Percentiles rank a stretch among this genome's conserved stretches.
Conservation (phyloP, 2,329 filamentous ascomycete species). For the Zalaria obscura region DNA sequence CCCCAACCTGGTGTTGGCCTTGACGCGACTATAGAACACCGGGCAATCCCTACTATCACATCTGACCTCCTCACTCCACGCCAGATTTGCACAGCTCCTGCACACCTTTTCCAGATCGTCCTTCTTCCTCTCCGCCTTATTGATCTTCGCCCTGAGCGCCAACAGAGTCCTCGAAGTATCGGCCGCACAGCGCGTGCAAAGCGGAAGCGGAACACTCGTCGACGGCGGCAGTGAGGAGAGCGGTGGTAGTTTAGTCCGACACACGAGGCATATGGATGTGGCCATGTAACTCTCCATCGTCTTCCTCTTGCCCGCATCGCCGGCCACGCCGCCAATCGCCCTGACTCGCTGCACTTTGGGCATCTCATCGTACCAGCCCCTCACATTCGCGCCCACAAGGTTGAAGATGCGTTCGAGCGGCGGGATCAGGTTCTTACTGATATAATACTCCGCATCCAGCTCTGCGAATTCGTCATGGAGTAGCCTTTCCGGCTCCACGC, state of each 20-base stretch:
- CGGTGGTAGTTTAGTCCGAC: conserved; percentile 43
- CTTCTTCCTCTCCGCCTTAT: conserved; percentile 47
- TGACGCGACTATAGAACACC: conserved; percentile 70
- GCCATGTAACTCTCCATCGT: conserved; percentile 94
- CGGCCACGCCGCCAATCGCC: conserved; percentile 34
- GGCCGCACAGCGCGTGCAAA: conserved; percentile 46
- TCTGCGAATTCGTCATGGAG: conserved; percentile 63
- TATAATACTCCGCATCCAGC: conserved; percentile 93
- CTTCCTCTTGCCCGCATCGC: conserved; percentile 31
- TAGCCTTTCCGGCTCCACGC: conserved; percentile 73
- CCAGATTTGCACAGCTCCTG: conserved; percentile 61
- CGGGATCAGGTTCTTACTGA: conserved; percentile 86
- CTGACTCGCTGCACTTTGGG: conserved; percentile 72
- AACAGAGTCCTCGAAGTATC: conserved; percentile 48
- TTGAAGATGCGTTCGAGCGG: conserved; percentile 95
- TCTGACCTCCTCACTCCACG: conserved; percentile 60
- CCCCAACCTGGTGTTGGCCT: conserved; percentile 37
- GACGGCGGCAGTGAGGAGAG: conserved; percentile 7
- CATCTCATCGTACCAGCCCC: conserved; percentile 93
- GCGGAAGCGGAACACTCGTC: conserved; percentile 19
- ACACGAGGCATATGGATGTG: conserved; percentile 65
- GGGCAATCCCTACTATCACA: conserved; percentile 90
- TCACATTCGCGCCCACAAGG: conserved; percentile 80
- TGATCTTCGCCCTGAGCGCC: conserved; percentile 47
- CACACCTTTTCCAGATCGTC: conserved; percentile 58